Evolutionary conservation across 371 early-diverging fungal genomes (phyloP), one percentile per base, ranked within the genome.

Genomic region (Thermomucor indicae-seudaticae): DNA sequence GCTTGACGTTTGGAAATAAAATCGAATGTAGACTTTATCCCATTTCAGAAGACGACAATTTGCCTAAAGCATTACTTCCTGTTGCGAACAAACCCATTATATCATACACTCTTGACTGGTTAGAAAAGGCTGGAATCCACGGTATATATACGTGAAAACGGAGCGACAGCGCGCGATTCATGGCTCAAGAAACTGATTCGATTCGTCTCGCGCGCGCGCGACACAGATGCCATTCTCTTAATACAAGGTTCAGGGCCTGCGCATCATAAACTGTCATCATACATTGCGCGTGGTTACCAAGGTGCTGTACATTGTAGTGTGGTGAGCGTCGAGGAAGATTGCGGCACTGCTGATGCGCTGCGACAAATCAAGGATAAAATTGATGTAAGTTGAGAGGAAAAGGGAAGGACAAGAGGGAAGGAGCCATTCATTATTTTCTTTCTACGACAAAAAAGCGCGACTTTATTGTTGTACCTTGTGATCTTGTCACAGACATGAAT

Each of bases 51-150:
- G 86, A 86, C 46, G 84, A 85, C 47, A 84, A 81, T 58, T 57
- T 88, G 61, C 93, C 95, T 16, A 95, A 95, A 64, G 93, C 95
- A 1, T 79, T 95, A 29, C 72, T 97, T 31, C 96, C 96, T 10
- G 77, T 96, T 28, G 96, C 89, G 14, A 95, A 95, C 67, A 86
- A 86, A 62, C 97, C 97, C 27, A 88, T 95, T 75, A 83, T 97
- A 54, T 81, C 85, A 55, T 92, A 97, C 60, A 85, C 85, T 12
- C 78, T 97, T 38, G 84, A 92, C 50, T 96, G 97, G 96, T 79
- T 97, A 6, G 94, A 94, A 55, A 77, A 80, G 35, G 91, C 92
- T 12, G 86, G 88, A 38, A 81, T 96, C 25, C 75, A 80, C 59
- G 94, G 93, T 91, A 70, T 27, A 24, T 20, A n/a, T 28, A 6